A percentile compares a stretch with the other conserved stretches of the same genome.
Conservation (phyloP, 352 stramenopile genomes). For the Phytophthora lateralis region DNA sequence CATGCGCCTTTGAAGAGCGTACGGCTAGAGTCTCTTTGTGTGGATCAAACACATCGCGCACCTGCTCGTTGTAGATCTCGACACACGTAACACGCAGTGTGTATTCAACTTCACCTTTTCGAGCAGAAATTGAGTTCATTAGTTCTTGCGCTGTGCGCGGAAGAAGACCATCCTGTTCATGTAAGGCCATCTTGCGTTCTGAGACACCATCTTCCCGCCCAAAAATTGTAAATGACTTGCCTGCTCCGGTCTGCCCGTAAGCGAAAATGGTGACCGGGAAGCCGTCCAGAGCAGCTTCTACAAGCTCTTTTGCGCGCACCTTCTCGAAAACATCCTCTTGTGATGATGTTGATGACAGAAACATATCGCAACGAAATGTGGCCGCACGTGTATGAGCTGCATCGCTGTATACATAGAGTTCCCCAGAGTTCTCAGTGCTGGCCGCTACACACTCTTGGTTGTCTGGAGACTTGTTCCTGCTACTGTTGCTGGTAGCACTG, state of each 20-base stretch:
- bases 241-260: slow-evolving; percentile 74
- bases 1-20: slow-evolving; percentile 64
- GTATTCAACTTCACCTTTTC: slow-evolving; percentile 50
- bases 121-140: slow-evolving; percentile 54
- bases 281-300: slow-evolving; percentile 59
- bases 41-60: slow-evolving; percentile 68
- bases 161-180: slow-evolving; percentile 56
- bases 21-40: slow-evolving; percentile 62
- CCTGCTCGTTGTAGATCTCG: slow-evolving; percentile 82
- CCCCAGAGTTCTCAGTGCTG: slow-evolving; percentile 42
- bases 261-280: slow-evolving; percentile 80
- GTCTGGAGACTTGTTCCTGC: background rate
- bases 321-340: slow-evolving; percentile 67
- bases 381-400: slow-evolving; percentile 37
- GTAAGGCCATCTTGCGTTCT: slow-evolving; percentile 32
- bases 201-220: slow-evolving; percentile 52
- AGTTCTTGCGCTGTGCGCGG: slow-evolving; percentile 53
- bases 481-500: slow-evolving; percentile 7
- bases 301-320: slow-evolving; percentile 47
- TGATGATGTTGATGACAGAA: slow-evolving; percentile 37
- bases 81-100: slow-evolving; percentile 71
- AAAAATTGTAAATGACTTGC: slow-evolving; percentile 83
- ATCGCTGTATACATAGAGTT: slow-evolving; percentile 56
- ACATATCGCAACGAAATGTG: slow-evolving; percentile 71
- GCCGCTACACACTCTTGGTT: slow-evolving; percentile 37